phyloP scores from a whole-genome alignment of 2,329 filamentous ascomycete species.

The Cordyceps javanica region DNA sequence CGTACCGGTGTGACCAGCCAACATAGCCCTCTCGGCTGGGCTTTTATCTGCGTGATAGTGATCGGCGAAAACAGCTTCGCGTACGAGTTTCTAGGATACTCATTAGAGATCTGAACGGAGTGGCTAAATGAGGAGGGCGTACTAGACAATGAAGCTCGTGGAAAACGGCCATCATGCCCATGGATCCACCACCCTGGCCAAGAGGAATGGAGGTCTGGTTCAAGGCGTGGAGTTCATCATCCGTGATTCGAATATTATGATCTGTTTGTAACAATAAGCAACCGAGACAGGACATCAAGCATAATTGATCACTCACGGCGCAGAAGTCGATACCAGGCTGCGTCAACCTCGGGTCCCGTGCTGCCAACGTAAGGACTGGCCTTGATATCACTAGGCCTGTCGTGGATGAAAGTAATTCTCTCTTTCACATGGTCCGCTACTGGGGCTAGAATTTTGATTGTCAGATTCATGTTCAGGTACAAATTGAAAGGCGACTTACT shows the following conservation, averaged over 20 bases:
- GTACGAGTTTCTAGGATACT: background rate
- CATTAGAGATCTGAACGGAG: background rate
- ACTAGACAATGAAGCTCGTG: background rate
- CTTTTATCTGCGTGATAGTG: background rate
- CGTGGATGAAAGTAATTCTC: background rate
- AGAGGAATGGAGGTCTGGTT: background rate
- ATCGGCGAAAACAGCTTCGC: background rate
- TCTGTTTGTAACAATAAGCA: background rate
- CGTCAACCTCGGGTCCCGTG: background rate
- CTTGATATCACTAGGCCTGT: background rate
- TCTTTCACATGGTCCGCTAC: background rate
- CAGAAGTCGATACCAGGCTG: background rate
- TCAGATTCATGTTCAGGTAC: too few relatives aligned
- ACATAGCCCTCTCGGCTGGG: background rate
- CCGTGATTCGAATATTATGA: background rate
- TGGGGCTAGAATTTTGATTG: background rate
- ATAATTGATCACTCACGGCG: background rate
- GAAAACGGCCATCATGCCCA: background rate
- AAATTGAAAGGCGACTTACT: too few relatives aligned
- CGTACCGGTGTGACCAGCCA: background rate
- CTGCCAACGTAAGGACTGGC: background rate
- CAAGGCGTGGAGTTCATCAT: background rate
- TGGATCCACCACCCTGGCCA: background rate
- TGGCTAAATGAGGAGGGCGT: background rate
- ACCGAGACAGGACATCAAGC: too few relatives aligned